Conservation (phyloP, 2,329 filamentous ascomycete species). For the Colletotrichum trifolii region DNA sequence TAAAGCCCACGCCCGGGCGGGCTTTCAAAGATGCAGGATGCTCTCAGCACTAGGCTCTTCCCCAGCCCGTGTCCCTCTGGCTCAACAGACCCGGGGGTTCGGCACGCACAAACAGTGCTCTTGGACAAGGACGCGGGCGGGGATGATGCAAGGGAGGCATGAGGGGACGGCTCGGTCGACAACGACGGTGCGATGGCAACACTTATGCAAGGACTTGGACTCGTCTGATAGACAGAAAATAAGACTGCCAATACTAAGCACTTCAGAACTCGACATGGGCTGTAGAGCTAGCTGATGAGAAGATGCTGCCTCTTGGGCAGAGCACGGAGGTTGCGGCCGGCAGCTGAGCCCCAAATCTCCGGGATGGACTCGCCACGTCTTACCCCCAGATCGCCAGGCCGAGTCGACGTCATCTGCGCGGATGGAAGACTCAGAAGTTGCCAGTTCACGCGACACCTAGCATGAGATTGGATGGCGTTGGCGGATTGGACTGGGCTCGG, state of each 20-base stretch:
- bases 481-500: slow-evolving; percentile 8
- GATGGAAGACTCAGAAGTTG: not conserved
- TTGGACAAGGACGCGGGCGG: not conserved
- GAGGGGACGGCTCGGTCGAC: not conserved
- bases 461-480: slow-evolving; percentile 27
- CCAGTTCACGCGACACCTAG: slow-evolving; percentile 16
- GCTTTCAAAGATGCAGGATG: not conserved
- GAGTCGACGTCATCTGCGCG: not conserved
- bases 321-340: not conserved
- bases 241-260: slow-evolving; percentile 1
- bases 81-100: slow-evolving; percentile 2
- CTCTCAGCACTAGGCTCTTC: not conserved
- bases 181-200: not conserved
- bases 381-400: slow-evolving; percentile 4
- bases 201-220: slow-evolving; percentile 13
- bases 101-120: slow-evolving; percentile 2
- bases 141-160: slow-evolving; percentile 1
- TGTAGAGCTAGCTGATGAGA: not conserved
- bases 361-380: too few relatives aligned
- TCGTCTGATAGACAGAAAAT: slow-evolving; percentile 7
- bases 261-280: not conserved
- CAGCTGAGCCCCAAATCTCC: too few relatives aligned
- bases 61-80: not conserved
- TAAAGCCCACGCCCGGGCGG: slow-evolving; percentile 4
- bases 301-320: not conserved